Base-by-base conservation (phyloP, 805 yeast species). In the Ogataea paradorogensis region DNA sequence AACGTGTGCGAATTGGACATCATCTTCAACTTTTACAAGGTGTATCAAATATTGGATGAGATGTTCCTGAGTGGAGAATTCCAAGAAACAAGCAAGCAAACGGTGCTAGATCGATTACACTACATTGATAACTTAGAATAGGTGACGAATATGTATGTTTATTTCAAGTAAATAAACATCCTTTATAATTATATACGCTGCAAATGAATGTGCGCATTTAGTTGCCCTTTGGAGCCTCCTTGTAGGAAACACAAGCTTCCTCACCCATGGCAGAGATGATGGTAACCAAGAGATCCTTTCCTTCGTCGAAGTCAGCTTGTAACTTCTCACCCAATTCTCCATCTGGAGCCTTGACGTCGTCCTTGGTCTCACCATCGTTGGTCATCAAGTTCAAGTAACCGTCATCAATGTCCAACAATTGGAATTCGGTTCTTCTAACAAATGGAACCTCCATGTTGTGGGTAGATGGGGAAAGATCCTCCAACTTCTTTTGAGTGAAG, bases 371-470 rank as follows among this genome's bases (percentile, higher is more conserved):
- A 80, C 99, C 99, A 58, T 93, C 98, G 64, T 71, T 65, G 80
- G 89, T 85, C 97, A 93, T 90, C 73, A 93, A 83, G 66, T 85
- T 84, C 69, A 93, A 83, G 95, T 71, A 93, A 56, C 96, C 99
- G 65, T 93, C 99, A 67, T 93, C 99, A 65, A 93, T 89, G 78
- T 93, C 95, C 74, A 91, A 85, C 71, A 84, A 86, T 79, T 87
- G 96, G 84, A 53, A 93, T 81, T 93, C 99, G 60, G 83, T 79
- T 83, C 99, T 95, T 66, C 71, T 66, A 63, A 93, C 99, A 70
- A 88, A 82, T 74, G 99, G 99, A 69, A 91, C 98, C 76, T 91
- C 97, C 98, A 93, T 90, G 79, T 93, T 93, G 82, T 93, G 99
- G 78, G 99, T 93, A 53, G 99, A 93, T 76, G 99, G 99, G 59